Evolutionary conservation across 129 eudicot species (phyloP).

Genomic region (Tagetes patula): DNA sequence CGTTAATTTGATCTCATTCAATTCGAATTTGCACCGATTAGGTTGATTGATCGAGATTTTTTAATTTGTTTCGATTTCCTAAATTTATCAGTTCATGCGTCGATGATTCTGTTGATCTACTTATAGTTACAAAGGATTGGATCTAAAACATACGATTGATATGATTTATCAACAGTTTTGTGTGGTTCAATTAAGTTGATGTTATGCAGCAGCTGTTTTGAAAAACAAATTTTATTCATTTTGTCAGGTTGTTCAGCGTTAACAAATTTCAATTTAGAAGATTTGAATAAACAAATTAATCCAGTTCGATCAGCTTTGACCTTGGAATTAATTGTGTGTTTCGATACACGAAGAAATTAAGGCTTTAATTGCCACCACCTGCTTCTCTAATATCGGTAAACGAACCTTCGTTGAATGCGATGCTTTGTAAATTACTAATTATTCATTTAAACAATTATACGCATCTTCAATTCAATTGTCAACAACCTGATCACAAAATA

Average conservation of each 20-base stretch:
- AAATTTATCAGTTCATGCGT: neutral
- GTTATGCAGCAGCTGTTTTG: too few relatives aligned
- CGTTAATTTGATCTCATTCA: too few relatives aligned
- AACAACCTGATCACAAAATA: conserved; percentile 10
- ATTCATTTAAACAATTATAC: neutral
- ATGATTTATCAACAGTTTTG: too few relatives aligned
- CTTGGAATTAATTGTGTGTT: conserved; percentile 23
- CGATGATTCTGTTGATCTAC: conserved; percentile 26
- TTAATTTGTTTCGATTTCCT: neutral
- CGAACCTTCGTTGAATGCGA: conserved; percentile 44
- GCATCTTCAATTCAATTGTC: conserved; percentile 29
- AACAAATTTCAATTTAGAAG: conserved; percentile 20
- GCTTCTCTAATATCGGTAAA: conserved; percentile 41
- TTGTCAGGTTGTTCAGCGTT: neutral
- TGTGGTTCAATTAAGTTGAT: too few relatives aligned
- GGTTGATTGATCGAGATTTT: too few relatives aligned
- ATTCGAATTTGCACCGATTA: too few relatives aligned
- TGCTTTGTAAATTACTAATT: conserved; percentile 28
- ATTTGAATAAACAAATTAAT: conserved; percentile 18
- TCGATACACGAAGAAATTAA: conserved; percentile 29
- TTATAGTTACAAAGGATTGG: neutral
- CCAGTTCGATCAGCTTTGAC: conserved; percentile 9
- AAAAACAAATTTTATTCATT: too few relatives aligned
- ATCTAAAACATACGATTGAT: too few relatives aligned
- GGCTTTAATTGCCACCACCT: conserved; percentile 41